Conservation (phyloP, 2,329 filamentous ascomycete genomes). For the Pseudogymnoascus sp. region DNA sequence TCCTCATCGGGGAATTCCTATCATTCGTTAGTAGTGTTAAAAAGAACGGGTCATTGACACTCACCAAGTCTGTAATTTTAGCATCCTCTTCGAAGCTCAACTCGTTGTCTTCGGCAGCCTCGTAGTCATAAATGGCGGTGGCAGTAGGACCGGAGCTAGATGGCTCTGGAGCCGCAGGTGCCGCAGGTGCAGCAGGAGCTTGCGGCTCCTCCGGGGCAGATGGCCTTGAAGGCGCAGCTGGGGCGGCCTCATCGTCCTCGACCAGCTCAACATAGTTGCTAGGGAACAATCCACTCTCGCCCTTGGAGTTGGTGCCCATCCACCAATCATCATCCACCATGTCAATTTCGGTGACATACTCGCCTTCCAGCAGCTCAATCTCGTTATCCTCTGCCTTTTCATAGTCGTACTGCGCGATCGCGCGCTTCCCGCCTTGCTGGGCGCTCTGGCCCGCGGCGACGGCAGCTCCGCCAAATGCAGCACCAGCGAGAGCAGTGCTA, state of each 20-base stretch:
- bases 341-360: conserved; percentile 83
- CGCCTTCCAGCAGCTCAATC: conserved; percentile 80
- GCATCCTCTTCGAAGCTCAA: conserved; percentile 83
- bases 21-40: conserved; percentile 1
- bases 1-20: conserved; percentile 96
- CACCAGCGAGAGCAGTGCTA: conserved; percentile 45
- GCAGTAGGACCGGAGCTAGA: conserved; percentile 52
- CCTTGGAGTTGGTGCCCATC: conserved; percentile 81
- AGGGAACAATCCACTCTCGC: conserved; percentile 86
- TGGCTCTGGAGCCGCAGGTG: conserved; percentile 29
- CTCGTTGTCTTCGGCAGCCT: conserved; percentile 90
- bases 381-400: conserved; percentile 98
- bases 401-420: conserved; percentile 86
- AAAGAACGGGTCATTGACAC: conserved; percentile 27
- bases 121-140: conserved; percentile 87
- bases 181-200: conserved; percentile 33
- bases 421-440: conserved; percentile 53
- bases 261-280: conserved; percentile 93
- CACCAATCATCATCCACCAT: conserved; percentile 99
- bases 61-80: conserved; percentile 68
- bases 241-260: conserved; percentile 46
- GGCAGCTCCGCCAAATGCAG: conserved; percentile 33
- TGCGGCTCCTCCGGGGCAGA: conserved; percentile 28
- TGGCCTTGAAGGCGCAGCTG: conserved; percentile 20
- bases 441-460: conserved; percentile 37